Base-by-base conservation (phyloP, 2,329 filamentous ascomycete species). In the Apiospora arundinis region DNA sequence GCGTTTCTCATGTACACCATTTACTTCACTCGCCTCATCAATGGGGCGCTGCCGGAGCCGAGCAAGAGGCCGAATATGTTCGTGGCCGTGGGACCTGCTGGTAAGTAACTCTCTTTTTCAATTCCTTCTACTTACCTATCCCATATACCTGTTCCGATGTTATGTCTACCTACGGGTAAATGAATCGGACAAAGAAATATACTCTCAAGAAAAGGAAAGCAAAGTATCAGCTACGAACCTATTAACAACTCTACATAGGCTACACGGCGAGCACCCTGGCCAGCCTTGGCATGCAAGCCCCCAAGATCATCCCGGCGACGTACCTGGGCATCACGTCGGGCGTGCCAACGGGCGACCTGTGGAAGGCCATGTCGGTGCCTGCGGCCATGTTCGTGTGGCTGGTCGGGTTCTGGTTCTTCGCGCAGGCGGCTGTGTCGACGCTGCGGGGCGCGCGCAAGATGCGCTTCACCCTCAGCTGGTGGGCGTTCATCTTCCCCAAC, bases 401-500 rank as follows among this genome's bases (percentile, higher is more conserved):
- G 1, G 73, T 88, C 25, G 84, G 83, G 28, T 79, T 87, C 70
- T 88, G 85, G 85, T 87, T 88, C 79, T 87, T 87, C 74, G 78
- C 77, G 69, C 78, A 84, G 65, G 79, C 79, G 14, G 72, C 77
- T 11, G 76, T 83, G 40, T 81, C 81, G 18, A 77, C 82, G 42
- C 70, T 80, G 70, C 74, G 77, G 18, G 79, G 82, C 44, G 69
- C 77, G 9, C 77, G 80, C 14, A 78, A 81, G 6, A 87, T 85
- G 76, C 75, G 76, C 1, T 87, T 87, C 76, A 83, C 84, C 18
- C 77, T 87, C 23, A 49, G 37, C 49, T 89, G 86, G 86, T 88
- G 85, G 85, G 86, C 86, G 0, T 88, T 89, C 78, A 83, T 90
- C 49, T 84, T 90, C 76, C 88, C 88, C 5, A 90, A 90, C 70